Evolutionary conservation across 768 basidiomycete genomes (phyloP).

Genomic region (Auriculariales sp.): DNA sequence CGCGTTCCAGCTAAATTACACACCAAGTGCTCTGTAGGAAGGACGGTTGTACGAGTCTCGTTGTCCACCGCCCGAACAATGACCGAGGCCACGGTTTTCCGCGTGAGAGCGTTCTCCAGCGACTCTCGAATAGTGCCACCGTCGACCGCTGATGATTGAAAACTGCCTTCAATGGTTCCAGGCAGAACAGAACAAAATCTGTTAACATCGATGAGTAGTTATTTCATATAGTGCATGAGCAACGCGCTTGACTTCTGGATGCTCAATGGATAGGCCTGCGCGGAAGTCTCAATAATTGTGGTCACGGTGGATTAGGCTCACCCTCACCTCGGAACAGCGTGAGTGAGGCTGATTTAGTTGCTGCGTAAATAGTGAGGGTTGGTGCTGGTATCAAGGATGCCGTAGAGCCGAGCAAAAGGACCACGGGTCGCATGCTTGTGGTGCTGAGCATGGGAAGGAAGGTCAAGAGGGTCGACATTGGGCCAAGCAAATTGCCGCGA

Average conservation of each 20-base stretch:
- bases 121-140: constrained; percentile 29
- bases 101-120: constrained; percentile 24
- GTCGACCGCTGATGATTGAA: constrained; percentile 71
- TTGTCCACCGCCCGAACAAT: constrained; percentile 48
- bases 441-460: constrained; percentile 63
- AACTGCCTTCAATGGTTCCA: constrained; percentile 37
- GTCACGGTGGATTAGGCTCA: too few relatives aligned
- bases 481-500: constrained; percentile 54
- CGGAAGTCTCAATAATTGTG: too few relatives aligned
- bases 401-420: constrained; percentile 66
- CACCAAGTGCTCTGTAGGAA: constrained; percentile 6
- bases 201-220: constrained; percentile 29
- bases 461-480: constrained; percentile 51
- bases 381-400: constrained; percentile 76
- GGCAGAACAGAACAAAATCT: neutral
- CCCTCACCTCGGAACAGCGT: constrained; percentile 48
- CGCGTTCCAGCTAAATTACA: too few relatives aligned
- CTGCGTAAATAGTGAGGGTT: constrained; percentile 68
- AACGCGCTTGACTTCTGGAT: constrained; percentile 54
- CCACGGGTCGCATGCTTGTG: constrained; percentile 51
- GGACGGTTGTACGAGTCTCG: constrained; percentile 45
- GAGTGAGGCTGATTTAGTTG: constrained; percentile 71
- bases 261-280: constrained; percentile 56
- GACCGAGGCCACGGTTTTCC: constrained; percentile 41
- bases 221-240: too few relatives aligned